Evolutionary conservation across 192 early-diverging fungal species (phyloP), one percentile per base, ranked within the genome.

Genomic region (Dissophora ornata): DNA sequence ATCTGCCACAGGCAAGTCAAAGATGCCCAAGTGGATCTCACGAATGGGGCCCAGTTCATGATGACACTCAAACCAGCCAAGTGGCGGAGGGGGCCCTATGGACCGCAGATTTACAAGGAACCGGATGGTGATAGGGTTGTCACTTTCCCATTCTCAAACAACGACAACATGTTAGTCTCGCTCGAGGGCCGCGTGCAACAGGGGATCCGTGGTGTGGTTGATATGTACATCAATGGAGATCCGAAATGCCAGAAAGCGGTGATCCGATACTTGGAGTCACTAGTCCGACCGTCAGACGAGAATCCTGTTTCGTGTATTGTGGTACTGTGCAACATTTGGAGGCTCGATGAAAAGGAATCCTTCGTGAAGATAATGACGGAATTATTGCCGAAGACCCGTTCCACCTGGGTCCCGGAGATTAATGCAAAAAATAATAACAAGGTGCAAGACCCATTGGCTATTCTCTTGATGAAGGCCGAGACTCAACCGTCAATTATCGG

Each of bases 351-450:
- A 29, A 13, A 19, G 3, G 38, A 7, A 1, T 0, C 2, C 21
- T 34, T 51, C 2, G 42, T 34, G 15, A 3, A 19, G n/a, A 48
- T 69, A 25, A 25, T 69, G 1, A 22, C 9, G 0, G 38, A 47
- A 1, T 2, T 69, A 8, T 34, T 69, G 21, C 50, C 52, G 12
- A 3, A 12, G 5, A 30, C 30, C 21, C 0, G 12, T 7, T 40
- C 57, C 24, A 71, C 68, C 28, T 71, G 68, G 68, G 60, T 71
- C 11, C 68, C 68, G 5, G 59, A 62, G 1, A 5, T 4, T 6
- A 22, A 40, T 7, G 16, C 54, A 4, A 22, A 12, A 4, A 19
- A n/a, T 7, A 6, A 12, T 1, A 30, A 29, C 13, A 47, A 25
- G 19, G 25, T 4, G 3, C 7, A 18, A 3, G 59, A 71, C 26